These are phyloP conservation scores for Arachnomyces sp. DNA, from an alignment of 2,329 filamentous ascomycete genomes.

Conservation along the genomic window DNA sequence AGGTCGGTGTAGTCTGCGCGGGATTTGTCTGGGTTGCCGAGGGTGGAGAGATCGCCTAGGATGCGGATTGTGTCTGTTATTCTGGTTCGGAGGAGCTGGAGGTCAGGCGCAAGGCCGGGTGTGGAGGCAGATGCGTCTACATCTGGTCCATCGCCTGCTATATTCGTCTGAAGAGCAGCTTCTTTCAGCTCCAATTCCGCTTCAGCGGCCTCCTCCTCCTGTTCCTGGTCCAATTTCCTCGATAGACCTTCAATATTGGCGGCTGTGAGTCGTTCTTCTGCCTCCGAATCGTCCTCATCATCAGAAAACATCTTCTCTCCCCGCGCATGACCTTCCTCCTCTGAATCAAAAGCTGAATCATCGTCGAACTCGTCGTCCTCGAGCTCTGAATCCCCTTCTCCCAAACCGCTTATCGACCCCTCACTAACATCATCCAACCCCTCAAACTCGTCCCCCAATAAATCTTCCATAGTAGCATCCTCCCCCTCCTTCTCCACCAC, in stretches of 20 bases:
- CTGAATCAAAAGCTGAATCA: conserved; percentile 62
- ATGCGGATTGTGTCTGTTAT: conserved; percentile 92
- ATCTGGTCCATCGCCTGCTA: conserved; percentile 64
- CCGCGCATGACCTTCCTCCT: conserved; percentile 47
- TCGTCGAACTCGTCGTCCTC: conserved; percentile 47
- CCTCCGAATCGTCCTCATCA: conserved; percentile 81
- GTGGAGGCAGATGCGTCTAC: conserved; percentile 56
- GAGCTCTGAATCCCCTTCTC: conserved; percentile 45
- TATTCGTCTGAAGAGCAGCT: conserved; percentile 84
- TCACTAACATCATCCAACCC: conserved; percentile 34
- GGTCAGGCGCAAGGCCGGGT: conserved; percentile 67
- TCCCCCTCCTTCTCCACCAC: conserved; percentile 18
- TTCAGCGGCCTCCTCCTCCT: conserved; percentile 69
- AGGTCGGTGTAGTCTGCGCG: conserved; percentile 81
- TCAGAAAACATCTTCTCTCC: conserved; percentile 81
- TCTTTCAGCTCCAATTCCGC: conserved; percentile 81
- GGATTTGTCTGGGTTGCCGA: conserved; percentile 71
- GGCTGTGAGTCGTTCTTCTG: conserved; percentile 82
- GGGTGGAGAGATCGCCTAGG: conserved; percentile 75
- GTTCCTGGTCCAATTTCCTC: conserved; percentile 68
- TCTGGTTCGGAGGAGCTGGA: conserved; percentile 77
- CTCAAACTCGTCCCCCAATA: conserved; percentile 42
- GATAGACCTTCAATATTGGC: conserved; percentile 94
- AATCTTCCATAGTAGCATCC: conserved; percentile 20
- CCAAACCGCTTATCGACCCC: conserved; percentile 42